phyloP scores from a whole-genome alignment of 2,329 filamentous ascomycete genomes.

The Venturia nashicola region DNA sequence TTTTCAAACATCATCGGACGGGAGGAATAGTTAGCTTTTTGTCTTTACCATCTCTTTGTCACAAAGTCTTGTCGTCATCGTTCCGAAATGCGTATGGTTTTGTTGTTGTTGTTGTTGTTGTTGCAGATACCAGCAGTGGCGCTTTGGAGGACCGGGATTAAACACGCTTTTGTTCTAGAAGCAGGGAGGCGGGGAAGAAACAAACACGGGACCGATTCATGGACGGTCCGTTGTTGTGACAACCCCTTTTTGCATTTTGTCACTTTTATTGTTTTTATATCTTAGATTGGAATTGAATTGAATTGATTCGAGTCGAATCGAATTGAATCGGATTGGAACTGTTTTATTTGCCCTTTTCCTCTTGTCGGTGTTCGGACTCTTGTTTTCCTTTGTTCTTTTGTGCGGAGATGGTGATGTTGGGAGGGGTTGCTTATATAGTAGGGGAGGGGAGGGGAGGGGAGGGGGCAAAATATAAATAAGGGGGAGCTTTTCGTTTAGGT shows the following conservation, averaged over 20 bases:
- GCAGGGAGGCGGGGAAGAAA: neutral
- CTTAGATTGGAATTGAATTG: neutral
- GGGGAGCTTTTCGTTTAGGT: too few relatives aligned
- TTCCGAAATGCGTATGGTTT: neutral
- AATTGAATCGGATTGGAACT: too few relatives aligned
- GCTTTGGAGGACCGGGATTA: neutral
- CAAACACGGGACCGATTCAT: too few relatives aligned
- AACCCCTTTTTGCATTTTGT: neutral
- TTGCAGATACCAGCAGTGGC: slow-evolving; percentile 4
- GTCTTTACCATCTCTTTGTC: neutral
- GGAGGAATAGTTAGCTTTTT: neutral
- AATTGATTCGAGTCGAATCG: too few relatives aligned
- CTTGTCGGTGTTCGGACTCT: too few relatives aligned
- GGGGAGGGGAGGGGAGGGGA: too few relatives aligned
- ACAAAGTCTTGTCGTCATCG: neutral
- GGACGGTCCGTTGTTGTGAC: too few relatives aligned
- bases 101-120: neutral
- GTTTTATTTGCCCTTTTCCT: too few relatives aligned
- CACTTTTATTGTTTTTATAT: neutral
- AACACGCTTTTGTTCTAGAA: neutral
- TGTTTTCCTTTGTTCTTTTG: too few relatives aligned
- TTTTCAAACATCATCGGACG: neutral
- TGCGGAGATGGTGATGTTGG: too few relatives aligned
- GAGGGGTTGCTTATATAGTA: too few relatives aligned
- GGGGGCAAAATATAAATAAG: too few relatives aligned